A percentile compares a stretch with the other conserved stretches of the same genome.
phyloP scores from a whole-genome alignment of 441 rosid species.

The Raphanus hybrid region DNA sequence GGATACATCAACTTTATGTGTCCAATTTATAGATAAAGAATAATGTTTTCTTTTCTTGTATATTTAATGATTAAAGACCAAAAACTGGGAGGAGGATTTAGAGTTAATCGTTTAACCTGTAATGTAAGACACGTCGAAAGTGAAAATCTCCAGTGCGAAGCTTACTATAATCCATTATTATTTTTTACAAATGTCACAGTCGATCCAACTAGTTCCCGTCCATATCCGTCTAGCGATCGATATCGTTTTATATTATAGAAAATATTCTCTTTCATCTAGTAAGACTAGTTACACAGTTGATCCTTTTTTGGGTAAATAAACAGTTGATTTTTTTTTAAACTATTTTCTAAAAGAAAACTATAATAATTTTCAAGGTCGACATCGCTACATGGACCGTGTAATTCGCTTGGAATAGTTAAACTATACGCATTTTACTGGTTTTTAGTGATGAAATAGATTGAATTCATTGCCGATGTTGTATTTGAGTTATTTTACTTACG shows the following conservation, averaged over 20 bases:
- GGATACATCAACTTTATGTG: conserved; percentile 29
- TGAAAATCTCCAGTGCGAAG: conserved; percentile 39
- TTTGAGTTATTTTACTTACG: background rate
- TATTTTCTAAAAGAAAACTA: conserved; percentile 3
- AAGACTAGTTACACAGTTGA: background rate
- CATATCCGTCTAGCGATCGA: conserved; percentile 7
- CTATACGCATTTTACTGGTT: conserved; percentile 5
- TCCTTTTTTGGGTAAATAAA: background rate
- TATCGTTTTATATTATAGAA: conserved; percentile 19
- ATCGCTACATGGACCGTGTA: conserved; percentile 15
- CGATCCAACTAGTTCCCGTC: conserved; percentile 32
- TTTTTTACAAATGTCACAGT: conserved; percentile 25
- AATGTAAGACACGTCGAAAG: conserved; percentile 45
- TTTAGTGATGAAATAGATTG: background rate
- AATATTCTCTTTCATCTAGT: background rate
- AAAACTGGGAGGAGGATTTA: conserved; percentile 26
- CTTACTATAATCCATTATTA: conserved; percentile 34
- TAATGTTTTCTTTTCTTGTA: conserved; percentile 1
- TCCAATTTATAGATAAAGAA: conserved; percentile 22
- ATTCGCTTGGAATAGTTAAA: background rate
- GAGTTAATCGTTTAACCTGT: conserved; percentile 21
- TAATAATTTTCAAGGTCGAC: conserved; percentile 2
- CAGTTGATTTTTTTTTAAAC: conserved; percentile 1
- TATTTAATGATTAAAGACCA: conserved; percentile 13
- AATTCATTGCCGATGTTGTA: conserved; percentile 8